These are phyloP conservation scores for Lasiosphaeria ovina DNA, from an alignment of 495 filamentous ascomycete genomes.

Conservation along the genomic window DNA sequence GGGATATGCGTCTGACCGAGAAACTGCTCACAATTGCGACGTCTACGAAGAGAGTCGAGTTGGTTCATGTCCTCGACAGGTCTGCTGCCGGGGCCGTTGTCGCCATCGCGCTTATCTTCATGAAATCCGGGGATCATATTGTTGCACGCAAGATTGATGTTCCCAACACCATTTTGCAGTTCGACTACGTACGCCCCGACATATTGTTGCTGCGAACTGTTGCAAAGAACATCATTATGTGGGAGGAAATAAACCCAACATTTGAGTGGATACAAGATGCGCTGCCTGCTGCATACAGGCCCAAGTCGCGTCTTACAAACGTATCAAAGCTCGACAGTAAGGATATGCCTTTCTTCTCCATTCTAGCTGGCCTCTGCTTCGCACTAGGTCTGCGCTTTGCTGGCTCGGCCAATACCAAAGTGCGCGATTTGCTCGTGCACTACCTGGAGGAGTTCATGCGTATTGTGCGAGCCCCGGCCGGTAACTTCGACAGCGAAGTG, in stretches of 20 bases:
- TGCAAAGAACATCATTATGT: slow-evolving; percentile 90
- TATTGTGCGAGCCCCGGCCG: slow-evolving; percentile 63
- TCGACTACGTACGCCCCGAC: slow-evolving; percentile 93
- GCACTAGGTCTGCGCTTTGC: slow-evolving; percentile 81
- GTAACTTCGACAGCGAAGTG: slow-evolving; percentile 76
- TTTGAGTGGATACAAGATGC: slow-evolving; percentile 71
- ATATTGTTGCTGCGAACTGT: slow-evolving; percentile 86
- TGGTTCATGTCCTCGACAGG: slow-evolving; percentile 88
- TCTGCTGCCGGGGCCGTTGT: slow-evolving; percentile 87
- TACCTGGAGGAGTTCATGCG: slow-evolving; percentile 87
- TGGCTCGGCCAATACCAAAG: slow-evolving; percentile 69
- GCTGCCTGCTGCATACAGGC: slow-evolving; percentile 65
- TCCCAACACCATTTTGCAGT: slow-evolving; percentile 82
- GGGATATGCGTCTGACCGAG: slow-evolving; percentile 92
- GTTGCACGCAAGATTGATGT: slow-evolving; percentile 91
- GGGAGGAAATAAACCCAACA: slow-evolving; percentile 72
- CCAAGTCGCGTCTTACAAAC: slow-evolving; percentile 50
- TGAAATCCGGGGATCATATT: slow-evolving; percentile 91
- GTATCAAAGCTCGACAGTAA: slow-evolving; percentile 62
- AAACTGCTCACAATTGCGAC: slow-evolving; percentile 81
- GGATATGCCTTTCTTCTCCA: slow-evolving; percentile 90
- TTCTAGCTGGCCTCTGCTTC: slow-evolving; percentile 84
- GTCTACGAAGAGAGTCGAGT: slow-evolving; percentile 78
- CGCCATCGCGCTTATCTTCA: slow-evolving; percentile 90
- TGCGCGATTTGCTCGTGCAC: slow-evolving; percentile 75